Conservation (phyloP, 1,139 yeast species). For the Zhuliangozyma blackwelliae region DNA sequence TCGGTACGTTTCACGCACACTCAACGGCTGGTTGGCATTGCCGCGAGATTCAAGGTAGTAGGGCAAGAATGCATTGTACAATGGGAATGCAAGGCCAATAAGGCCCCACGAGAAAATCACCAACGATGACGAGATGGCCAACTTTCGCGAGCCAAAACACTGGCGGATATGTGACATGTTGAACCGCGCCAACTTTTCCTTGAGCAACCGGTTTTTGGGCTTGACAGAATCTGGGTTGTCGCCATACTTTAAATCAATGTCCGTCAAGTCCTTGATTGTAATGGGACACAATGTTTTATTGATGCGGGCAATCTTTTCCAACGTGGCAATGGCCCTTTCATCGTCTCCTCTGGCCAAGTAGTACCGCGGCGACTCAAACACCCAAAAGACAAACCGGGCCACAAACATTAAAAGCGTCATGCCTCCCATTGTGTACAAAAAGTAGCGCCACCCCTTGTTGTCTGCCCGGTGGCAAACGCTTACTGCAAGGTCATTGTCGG, state of each 20-base stretch:
- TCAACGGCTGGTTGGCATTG: conserved; percentile 25
- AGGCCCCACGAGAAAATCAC: conserved; percentile 40
- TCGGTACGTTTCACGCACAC: conserved; percentile 34
- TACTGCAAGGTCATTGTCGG: conserved; percentile 5
- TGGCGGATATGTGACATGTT: conserved; percentile 29
- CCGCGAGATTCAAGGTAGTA: conserved; percentile 35
- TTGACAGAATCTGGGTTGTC: conserved; percentile 3
- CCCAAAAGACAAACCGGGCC: conserved; percentile 31
- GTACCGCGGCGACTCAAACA: conserved; percentile 39
- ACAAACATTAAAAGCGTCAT: conserved; percentile 34
- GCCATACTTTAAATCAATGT: conserved; percentile 21
- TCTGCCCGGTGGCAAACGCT: conserved; percentile 26
- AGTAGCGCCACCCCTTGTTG: conserved; percentile 44
- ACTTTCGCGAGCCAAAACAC: conserved; percentile 32
- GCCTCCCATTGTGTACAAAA: conserved; percentile 38
- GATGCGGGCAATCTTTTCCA: conserved; percentile 33
- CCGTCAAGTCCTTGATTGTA: conserved; percentile 28
- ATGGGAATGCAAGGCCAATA: conserved; percentile 44
- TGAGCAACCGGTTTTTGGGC: conserved; percentile 13
- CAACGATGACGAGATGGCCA: conserved; percentile 30
- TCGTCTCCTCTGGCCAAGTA: conserved; percentile 38
- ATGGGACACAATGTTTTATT: conserved; percentile 22
- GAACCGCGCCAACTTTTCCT: conserved; percentile 25
- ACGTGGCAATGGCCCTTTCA: conserved; percentile 29
- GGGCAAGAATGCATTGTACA: conserved; percentile 43